phyloP scores from a whole-genome alignment of 768 basidiomycete species.

The Lentinus tigrinus region DNA sequence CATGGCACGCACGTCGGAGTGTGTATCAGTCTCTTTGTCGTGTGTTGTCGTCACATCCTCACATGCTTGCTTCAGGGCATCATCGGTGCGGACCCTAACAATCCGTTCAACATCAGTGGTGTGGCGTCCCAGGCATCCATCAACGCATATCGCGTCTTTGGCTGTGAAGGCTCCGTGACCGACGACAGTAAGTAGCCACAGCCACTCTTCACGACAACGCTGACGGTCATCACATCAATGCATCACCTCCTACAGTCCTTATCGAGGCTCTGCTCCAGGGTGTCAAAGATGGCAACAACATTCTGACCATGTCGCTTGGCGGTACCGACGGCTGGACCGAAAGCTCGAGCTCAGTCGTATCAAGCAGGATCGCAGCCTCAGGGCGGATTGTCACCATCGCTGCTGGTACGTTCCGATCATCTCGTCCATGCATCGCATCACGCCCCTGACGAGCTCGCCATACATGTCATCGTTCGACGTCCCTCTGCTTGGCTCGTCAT shows the following conservation, averaged over 20 bases:
- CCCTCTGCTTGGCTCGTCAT: background rate
- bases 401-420: slow-evolving; percentile 47
- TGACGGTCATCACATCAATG: background rate
- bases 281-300: slow-evolving; percentile 52
- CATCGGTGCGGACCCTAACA: slow-evolving; percentile 59
- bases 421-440: slow-evolving; percentile 21
- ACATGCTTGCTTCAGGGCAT: slow-evolving; percentile 46
- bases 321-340: slow-evolving; percentile 65
- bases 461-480: background rate
- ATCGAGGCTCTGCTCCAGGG: slow-evolving; percentile 53
- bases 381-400: slow-evolving; percentile 66
- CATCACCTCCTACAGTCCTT: slow-evolving; percentile 30
- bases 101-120: slow-evolving; percentile 65
- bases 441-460: background rate
- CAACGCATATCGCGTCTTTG: slow-evolving; percentile 57
- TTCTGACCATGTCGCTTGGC: slow-evolving; percentile 68
- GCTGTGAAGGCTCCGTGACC: slow-evolving; percentile 50
- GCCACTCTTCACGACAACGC: no score
- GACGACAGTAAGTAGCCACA: slow-evolving; percentile 53
- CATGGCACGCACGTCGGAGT: slow-evolving; percentile 60
- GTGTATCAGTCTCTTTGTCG: background rate
- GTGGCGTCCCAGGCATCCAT: slow-evolving; percentile 63
- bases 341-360: slow-evolving; percentile 50
- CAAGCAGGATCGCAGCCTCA: slow-evolving; percentile 52
- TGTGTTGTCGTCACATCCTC: background rate